Evolutionary conservation across 352 stramenopile genomes (phyloP), one percentile per base, ranked within the genome.

Genomic region (Phytophthora lateralis): DNA sequence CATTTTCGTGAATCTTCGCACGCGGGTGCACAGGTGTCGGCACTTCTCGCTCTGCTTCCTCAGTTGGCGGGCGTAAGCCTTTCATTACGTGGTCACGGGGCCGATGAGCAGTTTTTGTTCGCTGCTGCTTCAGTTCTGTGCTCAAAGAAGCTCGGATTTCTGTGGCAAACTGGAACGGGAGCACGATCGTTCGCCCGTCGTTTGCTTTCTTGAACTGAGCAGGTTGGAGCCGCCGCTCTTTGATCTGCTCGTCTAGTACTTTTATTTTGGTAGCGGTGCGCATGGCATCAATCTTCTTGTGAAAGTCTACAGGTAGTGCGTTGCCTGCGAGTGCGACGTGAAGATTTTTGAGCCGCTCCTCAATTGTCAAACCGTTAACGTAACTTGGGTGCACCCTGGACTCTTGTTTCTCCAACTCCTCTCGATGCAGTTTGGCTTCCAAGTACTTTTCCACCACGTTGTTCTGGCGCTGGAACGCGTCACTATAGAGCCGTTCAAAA

Each of bases 231-330:
- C 68, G 48, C 17, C 61, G 70, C 20, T 66, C 55, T 37, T 75
- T 81, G 11, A 70, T 54, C 11, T 65, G 53, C 11, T 62, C 55
- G 4, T 80, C 67, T 7, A 76, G 42, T 1, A 45, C 50, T 55
- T 77, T 82, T 17, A 64, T 49, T 12, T 70, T 61, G 0, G 76
- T 58, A 2, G 75, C 76, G 0, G 52, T 51, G 1, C 76, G 76
- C 76, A 89, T 89, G 1, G 64, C 38, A 12, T 71, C 46, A 26
- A 89, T 81, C 37, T 82, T 85, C 48, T 80, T 73, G 42, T 87
- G 61, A 52, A 79, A 89, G 34, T 82, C 56, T 2, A 73, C 69
- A 0, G 80, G 80, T 3, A 89, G 26, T 3, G 73, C 55, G 20
- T 77, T 89, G 26, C 54, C 73, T 17, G 75, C 72, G 0, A 87